phyloP scores from a whole-genome alignment of 2,329 filamentous ascomycete species.

The Furcasterigmium sp. region DNA sequence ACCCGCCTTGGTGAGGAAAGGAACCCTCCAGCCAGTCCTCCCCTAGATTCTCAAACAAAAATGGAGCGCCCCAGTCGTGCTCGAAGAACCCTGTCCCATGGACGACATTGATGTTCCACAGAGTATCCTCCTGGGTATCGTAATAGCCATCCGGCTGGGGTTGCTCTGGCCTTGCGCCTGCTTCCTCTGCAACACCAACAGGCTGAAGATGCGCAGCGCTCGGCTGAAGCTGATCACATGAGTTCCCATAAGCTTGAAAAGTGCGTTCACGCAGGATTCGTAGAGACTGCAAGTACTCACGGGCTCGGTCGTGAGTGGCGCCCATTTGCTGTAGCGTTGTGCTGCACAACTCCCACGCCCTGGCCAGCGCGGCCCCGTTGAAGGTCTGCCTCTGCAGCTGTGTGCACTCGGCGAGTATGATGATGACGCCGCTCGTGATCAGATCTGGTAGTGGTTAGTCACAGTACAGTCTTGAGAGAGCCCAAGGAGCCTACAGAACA shows the following conservation, averaged over 20 bases:
- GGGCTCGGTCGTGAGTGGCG: neutral
- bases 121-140: neutral
- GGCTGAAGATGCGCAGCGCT: neutral
- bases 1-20: neutral
- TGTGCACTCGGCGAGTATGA: neutral
- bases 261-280: neutral
- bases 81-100: neutral
- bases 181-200: neutral
- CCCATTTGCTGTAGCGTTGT: neutral
- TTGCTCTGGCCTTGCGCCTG: neutral
- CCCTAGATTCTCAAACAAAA: neutral
- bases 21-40: neutral
- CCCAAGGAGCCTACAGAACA: conserved; percentile 23
- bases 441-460: neutral
- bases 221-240: neutral
- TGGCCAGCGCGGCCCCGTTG: conserved; percentile 51
- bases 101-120: neutral
- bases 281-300: neutral
- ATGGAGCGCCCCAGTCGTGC: neutral
- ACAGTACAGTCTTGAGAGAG: too few relatives aligned
- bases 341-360: conserved; percentile 35
- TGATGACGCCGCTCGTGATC: neutral
- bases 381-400: neutral
- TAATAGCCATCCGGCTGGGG: neutral
- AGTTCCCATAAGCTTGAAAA: neutral